phyloP scores from a whole-genome alignment of 2,329 filamentous ascomycete genomes.

The Cladophialophora yegresii region DNA sequence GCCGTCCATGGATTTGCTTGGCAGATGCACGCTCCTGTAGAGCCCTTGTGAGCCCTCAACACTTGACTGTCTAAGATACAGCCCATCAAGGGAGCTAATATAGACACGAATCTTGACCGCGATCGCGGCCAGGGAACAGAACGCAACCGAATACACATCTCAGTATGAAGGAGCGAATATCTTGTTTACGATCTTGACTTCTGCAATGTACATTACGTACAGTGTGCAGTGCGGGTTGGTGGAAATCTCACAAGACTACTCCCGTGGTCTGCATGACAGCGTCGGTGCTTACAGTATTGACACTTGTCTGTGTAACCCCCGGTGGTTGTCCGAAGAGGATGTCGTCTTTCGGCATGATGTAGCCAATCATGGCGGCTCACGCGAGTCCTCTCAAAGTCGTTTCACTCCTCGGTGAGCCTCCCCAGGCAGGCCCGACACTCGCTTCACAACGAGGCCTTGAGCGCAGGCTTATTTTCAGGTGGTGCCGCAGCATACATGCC shows the following conservation, averaged over 20 bases:
- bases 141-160: no score
- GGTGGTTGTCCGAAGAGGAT: background rate
- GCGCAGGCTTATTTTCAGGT: slow-evolving; percentile 1
- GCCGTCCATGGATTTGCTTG: no score
- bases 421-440: background rate
- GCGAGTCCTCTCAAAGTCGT: background rate
- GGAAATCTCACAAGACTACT: background rate
- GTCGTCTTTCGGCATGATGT: background rate
- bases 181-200: background rate
- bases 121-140: no score
- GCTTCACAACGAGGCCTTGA: slow-evolving; percentile 16
- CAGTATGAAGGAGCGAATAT: no score
- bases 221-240: background rate
- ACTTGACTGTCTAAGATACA: no score
- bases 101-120: no score
- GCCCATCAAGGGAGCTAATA: no score
- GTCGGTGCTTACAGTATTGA: background rate
- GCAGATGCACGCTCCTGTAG: no score
- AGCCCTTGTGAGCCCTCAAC: no score
- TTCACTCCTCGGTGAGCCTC: background rate
- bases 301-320: background rate
- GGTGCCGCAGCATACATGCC: slow-evolving; percentile 13
- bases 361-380: background rate
- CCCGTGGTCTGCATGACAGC: background rate
- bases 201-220: background rate